Base-by-base conservation (phyloP, 2,329 filamentous ascomycete species). In the Phoma sp. region DNA sequence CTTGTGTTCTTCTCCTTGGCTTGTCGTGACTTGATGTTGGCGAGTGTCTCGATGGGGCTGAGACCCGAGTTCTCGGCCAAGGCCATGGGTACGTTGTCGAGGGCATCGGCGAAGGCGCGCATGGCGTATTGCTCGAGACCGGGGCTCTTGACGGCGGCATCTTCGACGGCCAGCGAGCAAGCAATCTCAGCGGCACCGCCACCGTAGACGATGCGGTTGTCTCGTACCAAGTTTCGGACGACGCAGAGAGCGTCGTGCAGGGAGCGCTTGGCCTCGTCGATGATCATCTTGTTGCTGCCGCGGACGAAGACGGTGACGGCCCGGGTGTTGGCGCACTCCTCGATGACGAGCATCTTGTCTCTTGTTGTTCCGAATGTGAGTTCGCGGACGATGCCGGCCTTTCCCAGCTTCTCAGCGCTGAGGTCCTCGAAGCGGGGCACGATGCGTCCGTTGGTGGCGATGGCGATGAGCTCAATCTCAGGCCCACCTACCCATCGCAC, bases 281-380 rank as follows among this genome's bases (percentile, higher is more conserved):
- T 98, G 76, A 99, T 96, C 95, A 99, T 99, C 84, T 98, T 99
- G 85, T 99, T 99, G 83, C 92, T 96, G 71, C 95, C 95, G 71
- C 95, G 85, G 57, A 99, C 91, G 77, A 99, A 99, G 51, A 96
- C 88, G 2, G 95, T 99, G 57, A 99, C 96, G 39, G 95, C 95
- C 70, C 95, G 85, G 55, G 92, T 96, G 81, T 99, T 99, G 72
- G 96, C 95, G 74, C 95, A 99, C 80, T 99, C 95, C 80, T 99
- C 96, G 69, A 99, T 99, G 53, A 99, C 91, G 68, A 99, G 83
- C 95, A 99, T 99, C 86, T 99, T 98, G 80, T 99, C 95, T 72
- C 95, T 86, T 38, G 95, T 99, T 1, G 95, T 99, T 69, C 95
- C 95, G 71, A 99, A 99, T 25, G 87, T 90, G 89, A 99, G 92